Evolutionary conservation across 202 grass and related monocot genomes (phyloP).

Genomic region (Saccharum hybrid): DNA sequence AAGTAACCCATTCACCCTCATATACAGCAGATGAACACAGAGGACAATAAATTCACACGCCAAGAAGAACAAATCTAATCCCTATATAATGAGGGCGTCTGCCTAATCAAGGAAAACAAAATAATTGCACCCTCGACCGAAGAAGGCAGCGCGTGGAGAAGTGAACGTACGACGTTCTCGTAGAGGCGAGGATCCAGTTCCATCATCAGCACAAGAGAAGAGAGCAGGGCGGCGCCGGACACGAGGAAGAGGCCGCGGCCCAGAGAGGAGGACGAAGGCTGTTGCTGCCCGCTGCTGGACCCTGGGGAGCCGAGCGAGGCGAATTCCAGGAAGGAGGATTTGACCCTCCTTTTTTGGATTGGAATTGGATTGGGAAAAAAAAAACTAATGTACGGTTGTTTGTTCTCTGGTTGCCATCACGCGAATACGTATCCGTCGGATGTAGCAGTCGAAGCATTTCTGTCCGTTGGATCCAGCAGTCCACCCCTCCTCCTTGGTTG

Average conservation of each 20-base stretch:
- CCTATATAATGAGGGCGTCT: background rate
- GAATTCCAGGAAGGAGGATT: background rate
- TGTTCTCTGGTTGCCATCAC: background rate
- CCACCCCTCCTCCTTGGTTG: too few species aligned
- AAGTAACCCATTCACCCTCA: background rate
- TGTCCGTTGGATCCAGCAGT: background rate
- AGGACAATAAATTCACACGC: too few species aligned
- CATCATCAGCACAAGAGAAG: constrained; percentile 55
- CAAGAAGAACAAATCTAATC: constrained; percentile 6
- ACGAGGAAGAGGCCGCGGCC: background rate
- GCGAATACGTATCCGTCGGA: background rate
- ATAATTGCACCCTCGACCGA: background rate
- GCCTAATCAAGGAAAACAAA: background rate
- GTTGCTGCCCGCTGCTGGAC: constrained; percentile 28
- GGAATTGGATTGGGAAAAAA: too few species aligned
- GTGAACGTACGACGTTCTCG: constrained; percentile 66
- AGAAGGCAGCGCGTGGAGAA: background rate
- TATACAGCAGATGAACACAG: background rate
- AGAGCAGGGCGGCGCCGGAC: constrained; percentile 31
- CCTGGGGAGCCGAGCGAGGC: constrained; percentile 30
- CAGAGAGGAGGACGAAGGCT: background rate
- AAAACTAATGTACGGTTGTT: too few species aligned
- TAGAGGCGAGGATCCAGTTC: constrained; percentile 86
- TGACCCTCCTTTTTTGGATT: background rate
- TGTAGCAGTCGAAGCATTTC: background rate